Conservation (phyloP, 192 early-diverging fungal genomes). For the Lunasporangiospora selenospora region DNA sequence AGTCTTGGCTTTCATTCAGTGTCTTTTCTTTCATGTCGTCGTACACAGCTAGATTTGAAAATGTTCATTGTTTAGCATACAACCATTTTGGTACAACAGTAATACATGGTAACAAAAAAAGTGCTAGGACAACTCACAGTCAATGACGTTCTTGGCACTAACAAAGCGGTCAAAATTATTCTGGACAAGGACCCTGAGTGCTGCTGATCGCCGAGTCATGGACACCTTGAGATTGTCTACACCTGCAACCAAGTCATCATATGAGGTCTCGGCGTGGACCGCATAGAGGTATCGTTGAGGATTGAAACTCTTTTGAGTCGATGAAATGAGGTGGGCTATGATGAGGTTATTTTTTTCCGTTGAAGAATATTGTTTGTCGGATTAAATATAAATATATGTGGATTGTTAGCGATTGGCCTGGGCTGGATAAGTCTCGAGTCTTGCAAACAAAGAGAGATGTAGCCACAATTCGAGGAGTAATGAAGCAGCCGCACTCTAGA, state of each 20-base stretch:
- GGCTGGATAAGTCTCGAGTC: too few species aligned
- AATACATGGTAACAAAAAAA: too few species aligned
- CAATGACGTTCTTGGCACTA: conserved; percentile 93
- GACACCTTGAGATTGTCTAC: conserved; percentile 71
- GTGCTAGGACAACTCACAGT: conserved; percentile 71
- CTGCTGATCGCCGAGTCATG: conserved; percentile 85
- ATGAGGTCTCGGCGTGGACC: conserved; percentile 87
- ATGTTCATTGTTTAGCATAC: too few species aligned
- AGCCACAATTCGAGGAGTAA: too few species aligned
- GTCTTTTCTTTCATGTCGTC: conserved; percentile 90
- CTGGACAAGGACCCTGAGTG: conserved; percentile 88
- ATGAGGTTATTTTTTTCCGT: neutral
- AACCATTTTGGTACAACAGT: too few species aligned
- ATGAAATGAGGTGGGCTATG: conserved; percentile 32
- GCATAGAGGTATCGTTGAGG: conserved; percentile 79
- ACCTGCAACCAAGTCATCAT: conserved; percentile 81
- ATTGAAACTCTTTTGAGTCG: conserved; percentile 57
- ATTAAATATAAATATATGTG: conserved; percentile 5
- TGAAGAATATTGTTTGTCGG: neutral
- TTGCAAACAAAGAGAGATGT: too few species aligned
- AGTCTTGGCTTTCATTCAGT: conserved; percentile 79
- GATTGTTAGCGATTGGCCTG: too few species aligned
- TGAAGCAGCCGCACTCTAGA: too few species aligned
- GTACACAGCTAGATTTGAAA: conserved; percentile 62
- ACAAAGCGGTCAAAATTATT: conserved; percentile 98